A percentile compares a stretch with the other conserved stretches of the same genome.
Evolutionary conservation across 768 basidiomycete genomes (phyloP).

Genomic region (Tylopilus balloui): DNA sequence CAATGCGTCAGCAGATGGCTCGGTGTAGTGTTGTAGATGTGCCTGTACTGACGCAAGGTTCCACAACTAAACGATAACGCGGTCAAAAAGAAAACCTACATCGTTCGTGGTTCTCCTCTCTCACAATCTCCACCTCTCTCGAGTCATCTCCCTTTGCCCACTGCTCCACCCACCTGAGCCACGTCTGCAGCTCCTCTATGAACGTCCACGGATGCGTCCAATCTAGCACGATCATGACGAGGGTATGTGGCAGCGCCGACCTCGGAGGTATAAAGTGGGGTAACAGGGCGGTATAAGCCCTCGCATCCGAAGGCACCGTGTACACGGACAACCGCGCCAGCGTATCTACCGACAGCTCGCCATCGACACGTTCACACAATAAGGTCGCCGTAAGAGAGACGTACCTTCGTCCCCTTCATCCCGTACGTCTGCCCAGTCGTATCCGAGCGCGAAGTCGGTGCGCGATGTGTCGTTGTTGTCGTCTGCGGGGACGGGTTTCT

Average conservation of each 20-base stretch:
- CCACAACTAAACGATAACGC: neutral
- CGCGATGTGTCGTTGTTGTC: slow-evolving; percentile 55
- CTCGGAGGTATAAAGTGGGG: slow-evolving; percentile 78
- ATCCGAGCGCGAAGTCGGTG: slow-evolving; percentile 82
- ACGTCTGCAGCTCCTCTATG: slow-evolving; percentile 74
- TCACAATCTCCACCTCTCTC: slow-evolving; percentile 66
- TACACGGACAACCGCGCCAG: slow-evolving; percentile 87
- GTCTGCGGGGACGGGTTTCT: slow-evolving; percentile 53
- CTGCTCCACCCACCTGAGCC: slow-evolving; percentile 81
- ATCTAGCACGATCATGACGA: slow-evolving; percentile 83
- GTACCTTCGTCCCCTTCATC: slow-evolving; percentile 94
- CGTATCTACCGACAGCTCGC: slow-evolving; percentile 52
- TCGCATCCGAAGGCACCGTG: slow-evolving; percentile 79
- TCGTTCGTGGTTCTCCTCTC: slow-evolving; percentile 80
- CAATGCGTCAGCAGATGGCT: slow-evolving; percentile 66
- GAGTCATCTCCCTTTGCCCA: slow-evolving; percentile 70
- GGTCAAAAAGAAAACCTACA: slow-evolving; percentile 44
- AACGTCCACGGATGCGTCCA: slow-evolving; percentile 97
- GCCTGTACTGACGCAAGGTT: slow-evolving; percentile 60
- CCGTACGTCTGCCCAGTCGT: slow-evolving; percentile 85
- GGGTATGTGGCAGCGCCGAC: slow-evolving; percentile 59
- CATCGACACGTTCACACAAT: neutral
- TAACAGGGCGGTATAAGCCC: slow-evolving; percentile 63
- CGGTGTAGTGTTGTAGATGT: slow-evolving; percentile 85
- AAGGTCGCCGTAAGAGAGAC: slow-evolving; percentile 18